A percentile compares a stretch with the other conserved stretches of the same genome.
Conservation (phyloP, 1,139 yeast genomes). For the Pichiaceae sp. region DNA sequence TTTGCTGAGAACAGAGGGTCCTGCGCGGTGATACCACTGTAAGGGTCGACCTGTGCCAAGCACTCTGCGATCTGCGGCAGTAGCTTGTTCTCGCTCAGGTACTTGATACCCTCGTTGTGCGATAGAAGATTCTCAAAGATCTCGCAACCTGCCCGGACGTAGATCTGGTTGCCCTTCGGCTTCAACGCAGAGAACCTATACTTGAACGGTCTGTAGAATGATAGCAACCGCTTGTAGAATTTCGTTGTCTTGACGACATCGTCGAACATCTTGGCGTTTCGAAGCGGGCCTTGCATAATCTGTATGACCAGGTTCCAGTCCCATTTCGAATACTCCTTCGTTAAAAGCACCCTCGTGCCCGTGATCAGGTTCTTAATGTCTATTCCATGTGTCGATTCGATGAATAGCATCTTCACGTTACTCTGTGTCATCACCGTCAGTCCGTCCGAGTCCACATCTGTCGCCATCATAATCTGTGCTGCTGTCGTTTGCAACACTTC, state of each 20-base stretch:
- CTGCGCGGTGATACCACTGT: slow-evolving; percentile 61
- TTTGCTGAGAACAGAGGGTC: slow-evolving; percentile 66
- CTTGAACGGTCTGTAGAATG: slow-evolving; percentile 89
- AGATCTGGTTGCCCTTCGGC: slow-evolving; percentile 43
- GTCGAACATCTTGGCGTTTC: slow-evolving; percentile 64
- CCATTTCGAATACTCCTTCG: slow-evolving; percentile 82
- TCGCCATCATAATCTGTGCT: slow-evolving; percentile 1
- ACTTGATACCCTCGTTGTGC: slow-evolving; percentile 57
- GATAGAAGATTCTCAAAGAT: slow-evolving; percentile 58
- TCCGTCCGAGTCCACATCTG: not conserved
- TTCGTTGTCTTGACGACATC: slow-evolving; percentile 76
- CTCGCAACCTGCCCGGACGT: slow-evolving; percentile 65
- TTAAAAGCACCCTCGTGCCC: slow-evolving; percentile 63
- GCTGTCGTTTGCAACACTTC: slow-evolving; percentile 1
- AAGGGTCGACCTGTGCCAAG: slow-evolving; percentile 78
- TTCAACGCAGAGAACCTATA: slow-evolving; percentile 65
- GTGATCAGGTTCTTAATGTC: slow-evolving; percentile 60
- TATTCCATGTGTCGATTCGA: slow-evolving; percentile 41
- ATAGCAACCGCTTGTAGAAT: slow-evolving; percentile 72
- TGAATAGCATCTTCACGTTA: slow-evolving; percentile 22
- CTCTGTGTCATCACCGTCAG: not conserved
- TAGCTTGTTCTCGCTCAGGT: slow-evolving; percentile 66
- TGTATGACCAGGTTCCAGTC: slow-evolving; percentile 69
- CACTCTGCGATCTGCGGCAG: slow-evolving; percentile 85
- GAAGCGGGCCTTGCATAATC: slow-evolving; percentile 71